A percentile compares a stretch with the other conserved stretches of the same genome.
phyloP scores from a whole-genome alignment of 106 monocot genomes.

The Posidonia australis region DNA sequence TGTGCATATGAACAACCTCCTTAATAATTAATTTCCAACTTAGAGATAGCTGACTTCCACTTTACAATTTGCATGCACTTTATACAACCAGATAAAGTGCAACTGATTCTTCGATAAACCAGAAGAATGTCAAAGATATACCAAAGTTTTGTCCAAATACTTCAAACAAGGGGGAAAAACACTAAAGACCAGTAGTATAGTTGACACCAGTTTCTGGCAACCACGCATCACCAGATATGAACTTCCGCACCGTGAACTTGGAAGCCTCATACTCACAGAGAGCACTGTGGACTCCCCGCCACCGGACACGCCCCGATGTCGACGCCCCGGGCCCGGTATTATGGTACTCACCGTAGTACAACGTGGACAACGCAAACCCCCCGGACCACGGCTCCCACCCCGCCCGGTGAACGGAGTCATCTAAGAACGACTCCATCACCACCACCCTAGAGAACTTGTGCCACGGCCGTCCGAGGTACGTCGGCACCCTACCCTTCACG shows the following conservation, averaged over 20 bases:
- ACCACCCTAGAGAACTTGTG: conserved; percentile 58
- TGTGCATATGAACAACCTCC: too few relatives aligned
- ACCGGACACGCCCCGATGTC: conserved; percentile 41
- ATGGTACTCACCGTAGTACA: conserved; percentile 64
- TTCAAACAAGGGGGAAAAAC: too few relatives aligned
- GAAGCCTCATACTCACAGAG: conserved; percentile 36
- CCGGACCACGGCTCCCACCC: conserved; percentile 71
- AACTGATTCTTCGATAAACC: too few relatives aligned
- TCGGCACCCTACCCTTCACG: conserved; percentile 19
- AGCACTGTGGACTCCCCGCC: conserved; percentile 47
- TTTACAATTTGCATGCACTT: too few relatives aligned
- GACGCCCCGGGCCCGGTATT: conserved; percentile 48
- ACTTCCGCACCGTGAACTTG: conserved; percentile 52
- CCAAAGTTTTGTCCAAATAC: too few relatives aligned
- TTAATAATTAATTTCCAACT: too few relatives aligned
- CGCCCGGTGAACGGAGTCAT: conserved; percentile 20
- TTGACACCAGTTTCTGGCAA: conserved; percentile 43
- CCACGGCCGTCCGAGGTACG: conserved; percentile 79
- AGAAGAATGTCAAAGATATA: too few relatives aligned
- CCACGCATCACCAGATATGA: conserved; percentile 52
- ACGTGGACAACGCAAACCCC: conserved; percentile 37
- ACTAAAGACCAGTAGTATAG: conserved; percentile 28
- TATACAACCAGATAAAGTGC: too few relatives aligned
- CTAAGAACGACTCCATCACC: conserved; percentile 41
- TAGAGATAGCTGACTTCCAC: too few relatives aligned